Percentiles rank a stretch among this genome's conserved stretches.
Conservation (phyloP, 768 basidiomycete species). For the Crassisporium funariophilum region DNA sequence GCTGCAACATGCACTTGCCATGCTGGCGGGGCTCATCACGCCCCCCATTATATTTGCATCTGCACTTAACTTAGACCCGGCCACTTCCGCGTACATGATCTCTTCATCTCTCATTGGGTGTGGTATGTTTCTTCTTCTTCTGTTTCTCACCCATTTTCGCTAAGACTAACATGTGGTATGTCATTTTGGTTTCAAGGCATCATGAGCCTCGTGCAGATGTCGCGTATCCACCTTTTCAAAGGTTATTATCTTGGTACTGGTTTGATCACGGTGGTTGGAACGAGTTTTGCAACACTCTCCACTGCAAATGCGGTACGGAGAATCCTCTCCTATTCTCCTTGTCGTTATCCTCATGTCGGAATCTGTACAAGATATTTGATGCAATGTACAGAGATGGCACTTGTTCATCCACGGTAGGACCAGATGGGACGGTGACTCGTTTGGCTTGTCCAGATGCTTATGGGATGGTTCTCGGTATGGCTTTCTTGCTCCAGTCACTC, state of each 20-base stretch:
- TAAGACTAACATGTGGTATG: background rate
- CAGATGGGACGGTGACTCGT: constrained; percentile 61
- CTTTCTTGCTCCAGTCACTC: background rate
- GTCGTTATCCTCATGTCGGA: background rate
- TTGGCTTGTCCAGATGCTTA: constrained; percentile 78
- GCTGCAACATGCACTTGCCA: constrained; percentile 75
- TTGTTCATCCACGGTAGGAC: constrained; percentile 58
- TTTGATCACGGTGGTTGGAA: constrained; percentile 78
- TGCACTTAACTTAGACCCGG: constrained; percentile 56
- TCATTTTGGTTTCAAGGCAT: constrained; percentile 50
- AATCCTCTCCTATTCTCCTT: background rate
- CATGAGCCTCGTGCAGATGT: constrained; percentile 79
- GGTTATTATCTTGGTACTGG: constrained; percentile 81
- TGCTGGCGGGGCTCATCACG: constrained; percentile 82
- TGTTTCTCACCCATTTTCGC: background rate
- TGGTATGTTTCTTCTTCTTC: constrained; percentile 41
- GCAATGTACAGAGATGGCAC: constrained; percentile 80
- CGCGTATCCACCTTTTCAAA: constrained; percentile 58
- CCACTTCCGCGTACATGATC: constrained; percentile 74
- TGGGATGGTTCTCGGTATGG: constrained; percentile 70
- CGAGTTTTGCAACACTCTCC: constrained; percentile 76
- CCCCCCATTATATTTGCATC: constrained; percentile 82
- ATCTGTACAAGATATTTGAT: constrained; percentile 59
- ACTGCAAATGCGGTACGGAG: constrained; percentile 64
- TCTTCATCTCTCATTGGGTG: constrained; percentile 81